Percentiles rank a stretch among this genome's conserved stretches.
Evolutionary conservation across 495 filamentous ascomycete genomes (phyloP).

Genomic region (Neurospora sp.): DNA sequence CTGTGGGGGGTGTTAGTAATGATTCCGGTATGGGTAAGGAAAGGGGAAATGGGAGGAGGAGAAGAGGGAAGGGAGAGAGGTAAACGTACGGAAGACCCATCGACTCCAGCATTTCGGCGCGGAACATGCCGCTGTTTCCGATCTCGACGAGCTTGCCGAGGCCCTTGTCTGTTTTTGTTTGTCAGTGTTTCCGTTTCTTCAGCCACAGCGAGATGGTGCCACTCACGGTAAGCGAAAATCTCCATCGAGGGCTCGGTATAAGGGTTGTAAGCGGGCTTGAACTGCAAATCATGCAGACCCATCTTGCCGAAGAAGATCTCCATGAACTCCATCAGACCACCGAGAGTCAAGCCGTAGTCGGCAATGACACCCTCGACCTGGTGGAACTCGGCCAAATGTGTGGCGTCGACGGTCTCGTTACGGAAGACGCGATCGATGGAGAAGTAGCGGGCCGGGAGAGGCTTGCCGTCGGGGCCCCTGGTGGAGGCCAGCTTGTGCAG

Average conservation of each 20-base stretch:
- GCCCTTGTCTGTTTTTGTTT: slow-evolving; percentile 40
- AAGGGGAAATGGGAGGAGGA: neutral
- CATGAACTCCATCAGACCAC: slow-evolving; percentile 94
- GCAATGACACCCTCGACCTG: slow-evolving; percentile 98
- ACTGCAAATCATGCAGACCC: slow-evolving; percentile 77
- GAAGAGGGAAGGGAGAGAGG: neutral
- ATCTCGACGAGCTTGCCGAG: slow-evolving; percentile 91
- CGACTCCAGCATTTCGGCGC: slow-evolving; percentile 79
- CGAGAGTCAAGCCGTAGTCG: slow-evolving; percentile 82
- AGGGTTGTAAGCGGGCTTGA: slow-evolving; percentile 97
- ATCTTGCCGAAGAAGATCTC: slow-evolving; percentile 93
- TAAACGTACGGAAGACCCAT: slow-evolving; percentile 61
- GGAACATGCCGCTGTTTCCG: slow-evolving; percentile 96
- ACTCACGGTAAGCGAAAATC: slow-evolving; percentile 71
- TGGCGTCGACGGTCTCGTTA: slow-evolving; percentile 85
- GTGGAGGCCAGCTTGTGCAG: slow-evolving; percentile 78
- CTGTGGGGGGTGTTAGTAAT: neutral
- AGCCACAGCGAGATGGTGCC: neutral
- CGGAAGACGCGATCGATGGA: slow-evolving; percentile 93
- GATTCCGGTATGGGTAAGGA: too few species aligned
- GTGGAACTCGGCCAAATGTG: slow-evolving; percentile 96
- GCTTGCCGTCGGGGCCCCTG: slow-evolving; percentile 36
- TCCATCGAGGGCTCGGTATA: slow-evolving; percentile 99
- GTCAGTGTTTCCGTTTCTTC: neutral
- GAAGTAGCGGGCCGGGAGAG: slow-evolving; percentile 79